Evolutionary conservation across 208 protist species (phyloP), one percentile per base, ranked within the genome.

Genomic region (Leishmania lainsoni): DNA sequence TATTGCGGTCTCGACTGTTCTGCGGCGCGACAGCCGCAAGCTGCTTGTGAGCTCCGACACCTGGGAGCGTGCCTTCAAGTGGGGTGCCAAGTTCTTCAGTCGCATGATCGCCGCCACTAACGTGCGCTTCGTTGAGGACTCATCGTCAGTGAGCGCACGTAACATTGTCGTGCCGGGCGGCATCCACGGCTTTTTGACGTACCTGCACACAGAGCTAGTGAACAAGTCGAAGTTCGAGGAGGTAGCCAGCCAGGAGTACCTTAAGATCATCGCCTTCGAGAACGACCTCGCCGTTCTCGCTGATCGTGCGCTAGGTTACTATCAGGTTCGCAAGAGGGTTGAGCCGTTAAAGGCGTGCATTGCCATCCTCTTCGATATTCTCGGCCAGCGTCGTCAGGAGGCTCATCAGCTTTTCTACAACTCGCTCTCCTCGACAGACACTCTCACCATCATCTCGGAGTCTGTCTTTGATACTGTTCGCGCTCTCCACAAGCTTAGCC

Each of bases 381-480:
- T 97, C 56, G 92, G 91, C 42, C 81, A 84, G 83, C 89, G 94
- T 66, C 81, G 88, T 39, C 92, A 94, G 79, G 75, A 89, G 65
- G 94, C 92, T 0, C 94, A 97, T 78, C 78, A 89, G 39, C 78
- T 97, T 54, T 85, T 97, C 70, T 95, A 89, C 66, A 78, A 76
- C 29, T 81, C 82, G 17, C 78, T 86, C n/a, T 5, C 82, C 39
- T 79, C 77, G 32, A 69, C 82, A 26, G 68, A 81, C 45, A 69
- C 65, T 35, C 84, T 84, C 35, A 86, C 75, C 45, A 61, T 96
- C 17, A 89, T 96, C 56, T 83, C 85, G 52, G 79, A 54, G 39
- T 93, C 89, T 29, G 84, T 95, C 35, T 72, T 91, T 48, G 87
- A 93, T 59, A 96, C 91, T 3, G 86, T 97, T 39, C 77, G 81